A percentile compares a stretch with the other conserved stretches of the same genome.
Evolutionary conservation across 768 basidiomycete species (phyloP).

Genomic region (Tricholomella constricta): DNA sequence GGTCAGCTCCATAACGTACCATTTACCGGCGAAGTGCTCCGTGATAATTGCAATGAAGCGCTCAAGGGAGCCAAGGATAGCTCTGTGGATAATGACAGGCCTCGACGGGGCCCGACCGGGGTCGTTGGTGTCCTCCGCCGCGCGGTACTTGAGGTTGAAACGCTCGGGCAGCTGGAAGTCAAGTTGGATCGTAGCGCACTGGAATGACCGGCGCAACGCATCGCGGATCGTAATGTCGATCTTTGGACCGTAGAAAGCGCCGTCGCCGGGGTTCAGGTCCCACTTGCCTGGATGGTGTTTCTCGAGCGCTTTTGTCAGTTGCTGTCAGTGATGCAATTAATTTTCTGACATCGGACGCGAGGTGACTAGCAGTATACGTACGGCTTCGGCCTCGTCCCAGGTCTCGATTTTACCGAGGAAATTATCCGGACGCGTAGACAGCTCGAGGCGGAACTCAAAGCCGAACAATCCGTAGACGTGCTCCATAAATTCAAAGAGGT

Average conservation of each 20-base stretch:
- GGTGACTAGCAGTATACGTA: slow-evolving; percentile 31
- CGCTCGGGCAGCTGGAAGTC: slow-evolving; percentile 98
- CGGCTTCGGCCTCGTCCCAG: slow-evolving; percentile 88
- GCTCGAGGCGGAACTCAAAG: slow-evolving; percentile 89
- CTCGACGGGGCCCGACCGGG: slow-evolving; percentile 58
- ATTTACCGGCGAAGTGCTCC: slow-evolving; percentile 97
- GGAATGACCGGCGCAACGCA: slow-evolving; percentile 90
- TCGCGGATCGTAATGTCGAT: slow-evolving; percentile 97
- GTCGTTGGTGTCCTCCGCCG: slow-evolving; percentile 67
- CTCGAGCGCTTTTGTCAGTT: slow-evolving; percentile 83
- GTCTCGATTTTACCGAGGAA: slow-evolving; percentile 86
- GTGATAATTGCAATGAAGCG: slow-evolving; percentile 97
- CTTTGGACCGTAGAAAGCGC: slow-evolving; percentile 99
- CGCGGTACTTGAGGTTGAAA: slow-evolving; percentile 92
- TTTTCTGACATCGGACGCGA: slow-evolving; percentile 1
- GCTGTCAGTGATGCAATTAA: slow-evolving; percentile 42
- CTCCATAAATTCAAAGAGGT: slow-evolving; percentile 93
- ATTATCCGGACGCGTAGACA: slow-evolving; percentile 96
- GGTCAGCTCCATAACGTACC: slow-evolving; percentile 59
- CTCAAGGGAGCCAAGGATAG: slow-evolving; percentile 91
- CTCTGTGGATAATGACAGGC: slow-evolving; percentile 98
- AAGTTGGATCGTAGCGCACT: slow-evolving; percentile 98
- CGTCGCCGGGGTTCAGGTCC: slow-evolving; percentile 93
- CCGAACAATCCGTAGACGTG: slow-evolving; percentile 93
- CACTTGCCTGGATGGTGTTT: slow-evolving; percentile 86